Percentiles rank a stretch among this genome's conserved stretches.
Conservation (phyloP, 2,329 filamentous ascomycete species). For the Aspergillus sclerotialis region DNA sequence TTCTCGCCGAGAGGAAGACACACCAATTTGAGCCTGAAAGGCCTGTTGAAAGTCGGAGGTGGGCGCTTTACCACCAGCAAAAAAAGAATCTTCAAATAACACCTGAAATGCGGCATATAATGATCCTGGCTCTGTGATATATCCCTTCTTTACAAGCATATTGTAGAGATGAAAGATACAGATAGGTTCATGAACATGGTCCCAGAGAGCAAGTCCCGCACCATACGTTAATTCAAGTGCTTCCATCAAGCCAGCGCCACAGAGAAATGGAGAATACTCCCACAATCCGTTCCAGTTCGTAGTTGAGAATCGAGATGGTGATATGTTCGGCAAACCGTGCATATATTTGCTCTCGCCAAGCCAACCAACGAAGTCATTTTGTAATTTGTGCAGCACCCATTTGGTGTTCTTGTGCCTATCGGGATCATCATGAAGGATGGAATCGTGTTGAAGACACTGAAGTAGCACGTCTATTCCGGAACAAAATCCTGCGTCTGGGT, state of each 20-base stretch:
- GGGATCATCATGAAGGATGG: background rate
- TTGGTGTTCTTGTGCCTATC: background rate
- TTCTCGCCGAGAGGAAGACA: conserved; percentile 3
- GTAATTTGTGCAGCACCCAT: background rate
- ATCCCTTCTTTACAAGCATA: conserved; percentile 39
- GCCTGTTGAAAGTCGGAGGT: conserved; percentile 20
- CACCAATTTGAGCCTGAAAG: conserved; percentile 6
- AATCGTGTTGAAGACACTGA: background rate
- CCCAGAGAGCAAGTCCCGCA: conserved; percentile 32
- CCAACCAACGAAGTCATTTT: background rate
- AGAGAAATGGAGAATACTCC: conserved; percentile 45
- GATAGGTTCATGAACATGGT: conserved; percentile 33
- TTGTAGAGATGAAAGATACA: conserved; percentile 43
- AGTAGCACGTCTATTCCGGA: background rate
- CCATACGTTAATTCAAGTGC: conserved; percentile 36
- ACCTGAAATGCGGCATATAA: conserved; percentile 21
- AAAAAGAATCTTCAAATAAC: conserved; percentile 14
- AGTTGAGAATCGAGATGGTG: conserved; percentile 37
- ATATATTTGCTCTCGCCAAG: background rate
- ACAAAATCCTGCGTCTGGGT: conserved; percentile 9
- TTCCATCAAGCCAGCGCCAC: conserved; percentile 41
- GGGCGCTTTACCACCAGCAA: conserved; percentile 21
- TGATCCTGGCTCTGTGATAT: conserved; percentile 27
- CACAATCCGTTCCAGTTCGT: conserved; percentile 41
- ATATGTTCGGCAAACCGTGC: conserved; percentile 26